Evolutionary conservation across 768 basidiomycete genomes (phyloP), one percentile per base, ranked within the genome.

Genomic region (Dentipellis sp.): DNA sequence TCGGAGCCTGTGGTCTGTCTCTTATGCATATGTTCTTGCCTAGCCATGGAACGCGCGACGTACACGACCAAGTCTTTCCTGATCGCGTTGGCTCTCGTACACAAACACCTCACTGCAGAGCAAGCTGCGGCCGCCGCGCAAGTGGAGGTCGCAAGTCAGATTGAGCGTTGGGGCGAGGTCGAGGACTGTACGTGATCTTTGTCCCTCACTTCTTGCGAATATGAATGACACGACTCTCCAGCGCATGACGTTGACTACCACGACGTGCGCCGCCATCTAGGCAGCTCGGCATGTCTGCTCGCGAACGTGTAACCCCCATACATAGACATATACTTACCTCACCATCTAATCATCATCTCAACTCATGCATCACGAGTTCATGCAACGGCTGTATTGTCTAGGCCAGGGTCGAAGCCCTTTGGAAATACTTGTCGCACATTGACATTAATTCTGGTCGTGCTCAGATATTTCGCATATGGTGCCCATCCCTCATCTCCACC

Each of bases 211-310:
- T 16, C 9, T 14, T 42, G n/a, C 9, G 8, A 17, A 35, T 47
- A 38, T 38, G 57, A 42, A 51, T 50, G 35, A 36, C 29, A n/a
- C 52, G 5, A 40, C 38, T 39, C 17, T 51, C 39, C 69, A 99
- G 95, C 97, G 12, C 97, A 98, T 66, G 97, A 99, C 69, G 94
- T 99, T 46, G 97, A 99, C 72, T 88, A 91, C 68, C 89, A 97
- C 59, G 97, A 98, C 69, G 78, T 97, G 52, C 78, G 97, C 63
- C 74, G 91, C 61, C 86, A 93, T 57, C 74, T 97, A 7, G 91
- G 89, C 9, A 89, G 90, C 64, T 88, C 80, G 49, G 82, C 85
- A 22, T 86, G 84, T 67, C 66, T 88, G 23, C 39, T 62, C n/a
- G 50, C 58, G 40, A 50, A 54, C 6, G 35, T 54, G 5, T 59